phyloP scores from a whole-genome alignment of 805 yeast genomes.

The Brettanomyces bruxellensis region DNA sequence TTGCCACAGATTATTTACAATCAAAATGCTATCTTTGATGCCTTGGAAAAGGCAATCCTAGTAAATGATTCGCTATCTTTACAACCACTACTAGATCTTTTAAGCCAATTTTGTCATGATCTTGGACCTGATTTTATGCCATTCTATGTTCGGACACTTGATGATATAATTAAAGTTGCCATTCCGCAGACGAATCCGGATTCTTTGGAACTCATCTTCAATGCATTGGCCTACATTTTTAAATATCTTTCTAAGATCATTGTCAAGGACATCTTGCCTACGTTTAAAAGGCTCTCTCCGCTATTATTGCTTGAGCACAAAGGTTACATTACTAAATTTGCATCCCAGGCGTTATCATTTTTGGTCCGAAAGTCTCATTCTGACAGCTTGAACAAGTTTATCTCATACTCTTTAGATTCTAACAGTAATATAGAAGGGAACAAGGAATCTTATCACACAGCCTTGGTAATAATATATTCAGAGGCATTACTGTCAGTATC shows the following conservation, averaged over 20 bases:
- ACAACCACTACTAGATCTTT: conserved; percentile 72
- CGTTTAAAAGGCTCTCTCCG: conserved; percentile 59
- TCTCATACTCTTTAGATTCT: conserved; percentile 29
- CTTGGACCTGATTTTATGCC: conserved; percentile 80
- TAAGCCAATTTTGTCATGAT: conserved; percentile 85
- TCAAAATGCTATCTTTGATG: conserved; percentile 45
- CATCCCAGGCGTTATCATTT: conserved; percentile 87
- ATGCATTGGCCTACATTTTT: conserved; percentile 78
- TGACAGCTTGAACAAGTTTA: conserved; percentile 36
- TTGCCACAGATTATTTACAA: conserved; percentile 77
- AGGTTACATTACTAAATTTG: conserved; percentile 65
- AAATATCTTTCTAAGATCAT: conserved; percentile 70
- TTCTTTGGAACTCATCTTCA: conserved; percentile 75
- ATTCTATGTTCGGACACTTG: conserved; percentile 48
- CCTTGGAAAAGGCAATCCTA: conserved; percentile 32
- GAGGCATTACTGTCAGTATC: conserved; percentile 70
- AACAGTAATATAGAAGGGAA: conserved; percentile 20
- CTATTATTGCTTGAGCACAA: conserved; percentile 49
- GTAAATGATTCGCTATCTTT: conserved; percentile 60
- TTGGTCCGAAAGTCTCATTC: conserved; percentile 59
- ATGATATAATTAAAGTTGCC: conserved; percentile 40
- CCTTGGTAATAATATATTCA: conserved; percentile 54
- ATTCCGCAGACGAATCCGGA: conserved; percentile 44
- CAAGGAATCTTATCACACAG: conserved; percentile 37
- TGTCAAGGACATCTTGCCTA: conserved; percentile 54